phyloP scores from a whole-genome alignment of 805 yeast species.

The Candida vartiovaarae region DNA sequence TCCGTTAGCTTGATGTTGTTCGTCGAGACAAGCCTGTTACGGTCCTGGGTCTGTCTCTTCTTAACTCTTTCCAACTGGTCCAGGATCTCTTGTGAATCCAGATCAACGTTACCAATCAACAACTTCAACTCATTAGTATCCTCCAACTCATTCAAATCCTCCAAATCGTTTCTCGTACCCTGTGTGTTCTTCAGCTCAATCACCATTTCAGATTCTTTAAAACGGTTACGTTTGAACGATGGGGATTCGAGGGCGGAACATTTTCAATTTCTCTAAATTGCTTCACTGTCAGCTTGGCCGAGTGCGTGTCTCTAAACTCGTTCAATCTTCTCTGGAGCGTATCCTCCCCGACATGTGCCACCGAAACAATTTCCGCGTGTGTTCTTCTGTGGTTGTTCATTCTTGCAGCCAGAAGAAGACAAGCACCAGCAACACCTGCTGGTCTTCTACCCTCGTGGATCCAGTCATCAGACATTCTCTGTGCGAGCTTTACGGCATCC shows the following conservation, averaged over 20 bases:
- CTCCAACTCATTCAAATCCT: constrained; percentile 12
- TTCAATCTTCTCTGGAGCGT: constrained; percentile 85
- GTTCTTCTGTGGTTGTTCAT: constrained; percentile 93
- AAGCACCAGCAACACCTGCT: constrained; percentile 98
- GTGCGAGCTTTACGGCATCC: constrained; percentile 84
- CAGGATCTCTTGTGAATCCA: constrained; percentile 20
- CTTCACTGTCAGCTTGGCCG: constrained; percentile 66
- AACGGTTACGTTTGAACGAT: constrained; percentile 59
- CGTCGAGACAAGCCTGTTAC: constrained; percentile 11
- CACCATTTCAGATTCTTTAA: constrained; percentile 30
- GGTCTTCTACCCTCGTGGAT: constrained; percentile 95
- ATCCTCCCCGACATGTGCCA: constrained; percentile 91
- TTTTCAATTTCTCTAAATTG: constrained; percentile 54
- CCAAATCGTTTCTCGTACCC: constrained; percentile 5
- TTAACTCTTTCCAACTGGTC: constrained; percentile 24
- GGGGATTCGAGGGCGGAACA: constrained; percentile 63
- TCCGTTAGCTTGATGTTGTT: constrained; percentile 12
- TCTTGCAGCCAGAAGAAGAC: constrained; percentile 85
- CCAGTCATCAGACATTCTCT: constrained; percentile 93
- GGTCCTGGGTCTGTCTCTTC: constrained; percentile 18
- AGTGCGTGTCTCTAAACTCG: constrained; percentile 74
- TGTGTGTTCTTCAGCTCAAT: constrained; percentile 10
- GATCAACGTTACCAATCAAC: constrained; percentile 15
- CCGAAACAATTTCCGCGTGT: constrained; percentile 89
- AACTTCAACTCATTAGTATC: constrained; percentile 13